Conservation (phyloP, 768 basidiomycete genomes). For the Butyriboletus loyo region DNA sequence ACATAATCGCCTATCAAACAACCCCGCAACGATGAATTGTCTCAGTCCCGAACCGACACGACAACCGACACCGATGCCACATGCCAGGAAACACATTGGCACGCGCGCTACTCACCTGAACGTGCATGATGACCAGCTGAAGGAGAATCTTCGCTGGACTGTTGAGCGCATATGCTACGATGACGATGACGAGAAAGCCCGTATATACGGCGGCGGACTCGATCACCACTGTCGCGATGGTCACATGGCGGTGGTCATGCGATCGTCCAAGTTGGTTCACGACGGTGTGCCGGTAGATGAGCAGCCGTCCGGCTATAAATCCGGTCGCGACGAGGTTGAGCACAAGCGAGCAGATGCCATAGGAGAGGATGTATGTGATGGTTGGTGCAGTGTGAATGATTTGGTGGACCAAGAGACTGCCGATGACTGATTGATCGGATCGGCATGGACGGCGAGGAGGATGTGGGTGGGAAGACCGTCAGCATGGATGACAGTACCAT, state of each 20-base stretch:
- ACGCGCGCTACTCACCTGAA: slow-evolving; percentile 5
- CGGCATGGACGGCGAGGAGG: neutral
- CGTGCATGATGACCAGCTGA: slow-evolving; percentile 15
- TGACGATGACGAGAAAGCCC: slow-evolving; percentile 37
- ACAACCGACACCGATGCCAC: neutral
- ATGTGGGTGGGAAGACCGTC: neutral
- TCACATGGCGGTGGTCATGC: slow-evolving; percentile 36
- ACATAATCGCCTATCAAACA: slow-evolving; percentile 34
- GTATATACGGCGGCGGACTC: slow-evolving; percentile 47
- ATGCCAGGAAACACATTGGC: neutral
- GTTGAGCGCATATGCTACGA: slow-evolving; percentile 39
- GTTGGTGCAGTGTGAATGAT: neutral
- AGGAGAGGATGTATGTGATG: slow-evolving; percentile 18
- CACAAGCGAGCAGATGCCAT: slow-evolving; percentile 22
- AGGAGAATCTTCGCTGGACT: slow-evolving; percentile 42
- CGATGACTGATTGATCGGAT: neutral
- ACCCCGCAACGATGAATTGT: neutral
- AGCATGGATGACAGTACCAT: neutral
- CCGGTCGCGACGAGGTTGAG: slow-evolving; percentile 31
- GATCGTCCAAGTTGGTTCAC: slow-evolving; percentile 32
- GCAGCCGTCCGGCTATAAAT: slow-evolving; percentile 28
- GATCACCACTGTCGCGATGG: slow-evolving; percentile 37
- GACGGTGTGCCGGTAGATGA: slow-evolving; percentile 20
- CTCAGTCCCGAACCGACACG: neutral
- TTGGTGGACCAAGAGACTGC: slow-evolving; percentile 28